phyloP scores from a whole-genome alignment of 202 grass and related monocot genomes.

The Musa balbisiana region DNA sequence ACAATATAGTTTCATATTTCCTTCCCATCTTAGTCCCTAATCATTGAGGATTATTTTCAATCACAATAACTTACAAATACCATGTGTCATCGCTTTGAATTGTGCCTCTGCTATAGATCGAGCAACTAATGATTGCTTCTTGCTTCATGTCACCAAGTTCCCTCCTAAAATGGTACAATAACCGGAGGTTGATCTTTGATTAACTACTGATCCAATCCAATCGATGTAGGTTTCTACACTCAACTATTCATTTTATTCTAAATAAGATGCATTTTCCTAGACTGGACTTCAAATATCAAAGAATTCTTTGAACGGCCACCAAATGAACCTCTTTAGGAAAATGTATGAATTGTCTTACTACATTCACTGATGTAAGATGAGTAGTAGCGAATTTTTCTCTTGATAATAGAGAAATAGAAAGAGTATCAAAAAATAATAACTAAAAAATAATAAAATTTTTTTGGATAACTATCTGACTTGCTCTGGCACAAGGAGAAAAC shows the following conservation, averaged over 20 bases:
- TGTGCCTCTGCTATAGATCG: not conserved
- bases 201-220: not conserved
- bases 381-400: no score
- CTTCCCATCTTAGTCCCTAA: no score
- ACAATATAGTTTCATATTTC: no score
- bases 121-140: not conserved
- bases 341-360: slow-evolving; percentile 12
- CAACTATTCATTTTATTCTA: not conserved
- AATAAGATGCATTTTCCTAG: slow-evolving; percentile 3
- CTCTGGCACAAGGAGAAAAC: not conserved
- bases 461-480: no score
- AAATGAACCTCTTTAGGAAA: not conserved
- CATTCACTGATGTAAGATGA: no score
- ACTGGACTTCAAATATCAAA: not conserved
- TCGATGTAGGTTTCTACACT: not conserved
- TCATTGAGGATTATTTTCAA: no score
- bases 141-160: not conserved
- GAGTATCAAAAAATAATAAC: no score
- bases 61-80: slow-evolving; percentile 3
- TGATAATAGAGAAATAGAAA: no score
- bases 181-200: not conserved
- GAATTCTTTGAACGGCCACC: not conserved
- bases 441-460: no score
- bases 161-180: not conserved
- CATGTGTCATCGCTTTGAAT: not conserved